phyloP scores from a whole-genome alignment of 169 alveolate genomes.

The Plasmodium malariae region DNA sequence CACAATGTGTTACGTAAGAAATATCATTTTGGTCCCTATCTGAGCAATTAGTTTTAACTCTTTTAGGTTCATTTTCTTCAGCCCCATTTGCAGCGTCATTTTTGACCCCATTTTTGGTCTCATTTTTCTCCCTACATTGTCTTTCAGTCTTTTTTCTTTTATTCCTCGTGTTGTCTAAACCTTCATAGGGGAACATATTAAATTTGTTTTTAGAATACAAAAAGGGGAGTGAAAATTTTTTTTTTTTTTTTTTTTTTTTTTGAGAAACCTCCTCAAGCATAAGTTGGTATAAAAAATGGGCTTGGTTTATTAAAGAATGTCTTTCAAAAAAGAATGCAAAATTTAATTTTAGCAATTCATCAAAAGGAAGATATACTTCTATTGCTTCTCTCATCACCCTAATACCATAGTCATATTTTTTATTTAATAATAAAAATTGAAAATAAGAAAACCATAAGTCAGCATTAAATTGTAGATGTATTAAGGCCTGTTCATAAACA shows the following conservation, averaged over 20 bases:
- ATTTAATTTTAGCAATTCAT: slow-evolving; percentile 61
- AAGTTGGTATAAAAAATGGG: slow-evolving; percentile 59
- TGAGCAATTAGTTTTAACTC: no score
- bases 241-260: slow-evolving; percentile 10
- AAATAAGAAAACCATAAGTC: slow-evolving; percentile 84
- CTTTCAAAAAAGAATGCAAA: slow-evolving; percentile 74
- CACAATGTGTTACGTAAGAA: no score
- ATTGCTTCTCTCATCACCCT: slow-evolving; percentile 67
- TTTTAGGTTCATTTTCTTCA: no score
- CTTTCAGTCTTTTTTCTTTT: background rate
- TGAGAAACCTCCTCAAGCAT: slow-evolving; percentile 59
- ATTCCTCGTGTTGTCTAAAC: background rate
- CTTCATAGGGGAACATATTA: slow-evolving; percentile 9
- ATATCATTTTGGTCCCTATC: no score
- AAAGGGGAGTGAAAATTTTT: slow-evolving; percentile 45
- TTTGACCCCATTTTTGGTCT: background rate
- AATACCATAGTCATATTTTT: slow-evolving; percentile 75
- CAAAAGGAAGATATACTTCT: slow-evolving; percentile 55
- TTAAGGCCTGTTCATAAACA: slow-evolving; percentile 79
- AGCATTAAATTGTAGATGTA: slow-evolving; percentile 77
- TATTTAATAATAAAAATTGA: slow-evolving; percentile 80
- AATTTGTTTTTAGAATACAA: slow-evolving; percentile 45
- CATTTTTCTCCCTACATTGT: background rate
- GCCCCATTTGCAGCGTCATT: background rate
- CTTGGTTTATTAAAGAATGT: slow-evolving; percentile 57